phyloP scores from a whole-genome alignment of 2,329 filamentous ascomycete genomes.

The Ophiocordyceps camponoti-floridani region DNA sequence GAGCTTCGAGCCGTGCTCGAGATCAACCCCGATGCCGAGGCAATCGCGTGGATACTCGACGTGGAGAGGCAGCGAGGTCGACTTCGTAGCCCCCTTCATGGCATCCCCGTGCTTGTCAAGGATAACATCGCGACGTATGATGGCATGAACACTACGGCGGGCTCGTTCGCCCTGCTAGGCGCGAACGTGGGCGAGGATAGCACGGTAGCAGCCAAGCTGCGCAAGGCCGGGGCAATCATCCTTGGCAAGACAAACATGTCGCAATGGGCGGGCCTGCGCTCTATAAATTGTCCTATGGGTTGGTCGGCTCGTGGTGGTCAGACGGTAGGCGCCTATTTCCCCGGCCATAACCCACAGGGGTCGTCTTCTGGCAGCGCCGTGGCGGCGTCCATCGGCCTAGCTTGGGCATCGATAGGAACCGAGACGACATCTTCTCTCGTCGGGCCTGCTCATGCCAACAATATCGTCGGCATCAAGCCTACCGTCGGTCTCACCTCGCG shows the following conservation, averaged over 20 bases:
- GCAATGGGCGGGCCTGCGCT: conserved; percentile 47
- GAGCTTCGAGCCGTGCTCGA: conserved; percentile 6
- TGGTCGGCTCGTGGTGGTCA: conserved; percentile 51
- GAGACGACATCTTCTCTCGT: conserved; percentile 46
- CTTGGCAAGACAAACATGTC: conserved; percentile 48
- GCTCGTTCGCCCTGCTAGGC: conserved; percentile 39
- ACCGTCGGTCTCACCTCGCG: conserved; percentile 47
- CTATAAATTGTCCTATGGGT: conserved; percentile 36
- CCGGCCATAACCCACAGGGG: conserved; percentile 41
- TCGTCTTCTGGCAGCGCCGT: conserved; percentile 46
- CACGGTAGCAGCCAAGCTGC: conserved; percentile 39
- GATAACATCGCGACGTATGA: conserved; percentile 44
- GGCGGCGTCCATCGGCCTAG: conserved; percentile 14
- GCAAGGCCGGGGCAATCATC: conserved; percentile 42
- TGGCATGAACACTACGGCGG: conserved; percentile 32
- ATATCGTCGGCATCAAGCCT: conserved; percentile 49
- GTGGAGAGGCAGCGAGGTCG: conserved; percentile 2
- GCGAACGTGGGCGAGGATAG: conserved; percentile 35
- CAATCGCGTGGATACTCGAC: conserved; percentile 13
- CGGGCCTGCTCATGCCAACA: conserved; percentile 31
- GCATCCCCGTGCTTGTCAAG: conserved; percentile 45
- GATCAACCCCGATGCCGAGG: conserved; percentile 15
- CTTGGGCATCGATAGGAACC: conserved; percentile 3
- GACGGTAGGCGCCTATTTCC: conserved; percentile 40
- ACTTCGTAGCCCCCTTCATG: conserved; percentile 32